phyloP scores from a whole-genome alignment of 2,329 filamentous ascomycete species.

The Fusarium floridanum region DNA sequence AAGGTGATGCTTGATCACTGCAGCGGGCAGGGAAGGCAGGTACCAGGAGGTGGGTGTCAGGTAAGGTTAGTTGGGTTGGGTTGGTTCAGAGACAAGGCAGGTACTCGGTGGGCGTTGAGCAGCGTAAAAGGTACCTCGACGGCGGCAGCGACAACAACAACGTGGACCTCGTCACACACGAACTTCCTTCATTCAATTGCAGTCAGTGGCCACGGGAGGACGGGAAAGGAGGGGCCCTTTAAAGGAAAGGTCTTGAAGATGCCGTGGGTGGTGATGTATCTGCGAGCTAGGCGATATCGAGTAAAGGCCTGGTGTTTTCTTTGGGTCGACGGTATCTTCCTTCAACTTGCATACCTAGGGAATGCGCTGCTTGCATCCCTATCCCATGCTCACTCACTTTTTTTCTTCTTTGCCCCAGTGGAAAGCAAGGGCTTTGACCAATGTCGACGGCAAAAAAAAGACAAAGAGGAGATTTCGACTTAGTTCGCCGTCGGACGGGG shows the following conservation, averaged over 20 bases:
- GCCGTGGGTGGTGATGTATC: not conserved
- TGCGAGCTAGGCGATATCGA: conserved; percentile 21
- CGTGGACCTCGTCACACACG: conserved; percentile 33
- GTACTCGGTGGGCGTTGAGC: not conserved
- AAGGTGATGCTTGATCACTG: conserved; percentile 4
- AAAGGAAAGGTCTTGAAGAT: conserved; percentile 28
- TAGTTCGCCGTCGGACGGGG: not conserved
- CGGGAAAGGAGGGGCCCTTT: conserved; percentile 39
- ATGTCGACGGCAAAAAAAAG: not conserved
- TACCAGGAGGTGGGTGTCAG: conserved; percentile 8
- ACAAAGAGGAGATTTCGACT: not conserved
- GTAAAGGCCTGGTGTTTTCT: conserved; percentile 28
- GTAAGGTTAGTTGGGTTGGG: not conserved
- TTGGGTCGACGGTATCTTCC: not conserved
- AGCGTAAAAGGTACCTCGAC: not conserved
- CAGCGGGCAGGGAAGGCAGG: conserved; percentile 16
- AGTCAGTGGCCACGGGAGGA: conserved; percentile 13
- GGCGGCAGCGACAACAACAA: conserved; percentile 20
- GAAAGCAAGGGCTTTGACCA: not conserved
- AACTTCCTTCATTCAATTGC: conserved; percentile 1
- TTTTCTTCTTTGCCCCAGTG: not conserved
- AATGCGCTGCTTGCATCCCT: not conserved
- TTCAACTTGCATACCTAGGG: not conserved
- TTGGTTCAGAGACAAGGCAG: conserved; percentile 1
- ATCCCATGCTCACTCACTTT: not conserved